Conservation (phyloP, 106 monocot genomes). For the Vanilla planifolia region DNA sequence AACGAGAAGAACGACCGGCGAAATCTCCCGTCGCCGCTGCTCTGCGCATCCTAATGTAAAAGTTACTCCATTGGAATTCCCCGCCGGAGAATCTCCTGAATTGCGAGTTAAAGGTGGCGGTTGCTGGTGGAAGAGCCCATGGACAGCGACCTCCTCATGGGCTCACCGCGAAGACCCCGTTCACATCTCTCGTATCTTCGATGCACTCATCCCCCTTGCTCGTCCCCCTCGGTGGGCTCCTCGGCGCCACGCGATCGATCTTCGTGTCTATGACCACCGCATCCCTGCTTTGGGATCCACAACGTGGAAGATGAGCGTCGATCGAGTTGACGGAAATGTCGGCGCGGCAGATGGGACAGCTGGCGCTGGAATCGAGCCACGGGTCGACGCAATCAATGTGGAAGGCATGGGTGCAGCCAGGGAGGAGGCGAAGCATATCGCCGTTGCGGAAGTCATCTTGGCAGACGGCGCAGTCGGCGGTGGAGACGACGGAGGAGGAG, state of each 20-base stretch:
- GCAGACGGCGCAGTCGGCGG: constrained; percentile 58
- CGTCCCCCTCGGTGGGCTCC: constrained; percentile 13
- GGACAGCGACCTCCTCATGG: constrained; percentile 65
- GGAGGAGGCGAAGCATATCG: constrained; percentile 45
- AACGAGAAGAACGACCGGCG: constrained; percentile 47
- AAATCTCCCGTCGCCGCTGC: constrained; percentile 11
- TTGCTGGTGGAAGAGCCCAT: constrained; percentile 53
- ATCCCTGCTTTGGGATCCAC: no score
- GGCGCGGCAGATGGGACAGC: constrained; percentile 66
- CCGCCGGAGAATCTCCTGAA: constrained; percentile 37
- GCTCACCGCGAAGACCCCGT: constrained; percentile 32
- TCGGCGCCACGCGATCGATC: neutral
- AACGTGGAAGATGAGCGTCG: no score
- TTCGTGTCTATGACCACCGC: constrained; percentile 13
- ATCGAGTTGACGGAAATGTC: constrained; percentile 14
- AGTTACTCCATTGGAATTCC: constrained; percentile 13
- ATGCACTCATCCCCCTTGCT: constrained; percentile 72
- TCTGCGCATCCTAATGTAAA: neutral
- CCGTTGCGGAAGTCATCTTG: constrained; percentile 44
- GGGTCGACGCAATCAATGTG: constrained; percentile 79
- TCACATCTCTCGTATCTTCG: constrained; percentile 17
- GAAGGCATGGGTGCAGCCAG: constrained; percentile 61
- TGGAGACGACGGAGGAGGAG: neutral
- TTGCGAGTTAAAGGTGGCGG: constrained; percentile 31
- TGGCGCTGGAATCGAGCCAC: constrained; percentile 57